Base-by-base conservation (phyloP, 495 filamentous ascomycete species). In the Aspergillus saccharolyticus region DNA sequence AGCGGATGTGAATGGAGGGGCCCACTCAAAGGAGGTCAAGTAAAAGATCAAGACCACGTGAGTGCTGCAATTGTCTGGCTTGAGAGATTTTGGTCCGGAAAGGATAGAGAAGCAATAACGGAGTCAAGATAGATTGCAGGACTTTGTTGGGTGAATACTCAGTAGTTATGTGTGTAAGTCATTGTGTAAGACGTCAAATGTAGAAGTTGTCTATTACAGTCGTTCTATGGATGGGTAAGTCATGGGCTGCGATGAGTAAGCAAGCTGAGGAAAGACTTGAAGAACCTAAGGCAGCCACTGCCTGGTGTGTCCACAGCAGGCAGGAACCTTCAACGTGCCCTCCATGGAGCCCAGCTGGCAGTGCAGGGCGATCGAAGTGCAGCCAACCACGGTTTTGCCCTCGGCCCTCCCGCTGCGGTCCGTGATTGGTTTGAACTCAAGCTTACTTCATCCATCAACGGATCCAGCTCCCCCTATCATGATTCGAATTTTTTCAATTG, bases 321-420 rank as follows among this genome's bases (percentile, higher is more conserved):
- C 12, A 25, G 20, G 21, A 49, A 10, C 45, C 2, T 3, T 14
- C 18, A 47, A 21, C 12, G 45, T 7, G 18, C 19, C 6, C n/a
- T 19, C n/a, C 44, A n/a, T n/a, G n/a, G n/a, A n/a, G n/a, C n/a
- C n/a, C n/a, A n/a, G n/a, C n/a, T n/a, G n/a, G n/a, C n/a, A n/a
- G n/a, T n/a, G n/a, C n/a, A n/a, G n/a, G n/a, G n/a, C n/a, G n/a
- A n/a, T n/a, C n/a, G 9, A 28, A 3, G 25, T 28, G 25, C 25
- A 28, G n/a, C 47, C 47, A 50, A 50, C 47, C 47, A 50, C 24
- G 47, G 47, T 17, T n/a, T 50, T 18, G 18, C 19, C 22, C 17
- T 16, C 22, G 22, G 22, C 22, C 12, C 12, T 28, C 14, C 21
- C 22, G 22, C 16, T 24, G 9, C 47, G 15, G 17, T n/a, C 22